Percentiles rank a stretch among this genome's conserved stretches.
phyloP scores from a whole-genome alignment of 1,139 yeast species.

The Taphrina confusa region DNA sequence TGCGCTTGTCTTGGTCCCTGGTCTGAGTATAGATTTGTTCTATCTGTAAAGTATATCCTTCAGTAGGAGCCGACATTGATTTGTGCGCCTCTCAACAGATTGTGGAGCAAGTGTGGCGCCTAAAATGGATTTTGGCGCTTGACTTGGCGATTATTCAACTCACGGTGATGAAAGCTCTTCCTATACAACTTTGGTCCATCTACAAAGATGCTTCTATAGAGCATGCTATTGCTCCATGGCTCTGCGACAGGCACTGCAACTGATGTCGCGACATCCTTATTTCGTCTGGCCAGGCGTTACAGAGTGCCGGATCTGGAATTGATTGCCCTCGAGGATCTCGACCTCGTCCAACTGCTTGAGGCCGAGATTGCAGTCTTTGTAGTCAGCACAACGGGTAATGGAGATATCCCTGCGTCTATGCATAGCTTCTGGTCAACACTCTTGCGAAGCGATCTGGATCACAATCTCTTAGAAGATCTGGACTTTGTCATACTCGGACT shows the following conservation, averaged over 20 bases:
- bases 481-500: conserved; percentile 76
- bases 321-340: conserved; percentile 64
- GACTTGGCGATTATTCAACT: not conserved
- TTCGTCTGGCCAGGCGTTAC: conserved; percentile 56
- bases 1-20: too few relatives aligned
- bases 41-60: too few relatives aligned
- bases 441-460: conserved; percentile 66
- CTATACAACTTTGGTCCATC: too few relatives aligned
- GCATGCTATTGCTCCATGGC: conserved; percentile 66
- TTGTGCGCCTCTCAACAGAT: too few relatives aligned
- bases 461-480: conserved; percentile 58
- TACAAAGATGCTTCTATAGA: not conserved
- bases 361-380: conserved; percentile 61
- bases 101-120: too few relatives aligned
- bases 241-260: conserved; percentile 93
- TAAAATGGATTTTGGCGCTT: not conserved
- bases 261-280: conserved; percentile 73
- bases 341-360: conserved; percentile 53
- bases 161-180: too few relatives aligned
- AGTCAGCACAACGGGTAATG: conserved; percentile 94
- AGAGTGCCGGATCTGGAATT: conserved; percentile 57
- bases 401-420: conserved; percentile 83
- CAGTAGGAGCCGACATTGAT: too few relatives aligned
- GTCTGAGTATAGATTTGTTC: too few relatives aligned
- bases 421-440: conserved; percentile 70